phyloP scores from a whole-genome alignment of 192 early-diverging fungal species.

The Gigaspora rosea region DNA sequence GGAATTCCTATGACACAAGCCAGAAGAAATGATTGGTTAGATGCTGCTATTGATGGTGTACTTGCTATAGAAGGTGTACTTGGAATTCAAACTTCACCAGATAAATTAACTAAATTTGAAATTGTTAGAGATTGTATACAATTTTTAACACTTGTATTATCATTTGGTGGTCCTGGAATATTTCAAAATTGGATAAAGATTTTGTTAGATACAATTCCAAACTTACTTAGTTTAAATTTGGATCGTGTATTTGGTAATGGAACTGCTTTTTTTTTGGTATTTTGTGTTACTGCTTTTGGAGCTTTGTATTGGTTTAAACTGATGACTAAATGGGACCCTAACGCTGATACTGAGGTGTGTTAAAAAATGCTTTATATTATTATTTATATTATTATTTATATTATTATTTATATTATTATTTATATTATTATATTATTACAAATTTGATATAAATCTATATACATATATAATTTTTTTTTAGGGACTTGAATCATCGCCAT shows the following conservation, averaged over 20 bases:
- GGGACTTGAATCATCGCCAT: constrained; percentile 40
- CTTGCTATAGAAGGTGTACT: constrained; percentile 37
- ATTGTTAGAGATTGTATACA: constrained; percentile 47
- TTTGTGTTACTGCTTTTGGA: constrained; percentile 35
- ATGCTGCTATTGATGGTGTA: constrained; percentile 40
- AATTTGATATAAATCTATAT: not conserved
- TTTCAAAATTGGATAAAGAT: constrained; percentile 38
- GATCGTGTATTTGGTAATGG: constrained; percentile 41
- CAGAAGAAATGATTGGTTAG: constrained; percentile 36
- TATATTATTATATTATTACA: too few species aligned
- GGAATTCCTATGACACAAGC: constrained; percentile 4
- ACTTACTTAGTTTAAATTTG: constrained; percentile 42
- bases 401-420: too few species aligned
- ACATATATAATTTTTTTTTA: constrained; percentile 16
- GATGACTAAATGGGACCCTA: constrained; percentile 43
- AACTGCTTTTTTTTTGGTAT: constrained; percentile 41
- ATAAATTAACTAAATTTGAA: constrained; percentile 39
- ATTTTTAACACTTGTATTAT: constrained; percentile 38
- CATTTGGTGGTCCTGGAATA: constrained; percentile 32
- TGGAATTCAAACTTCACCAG: constrained; percentile 18
- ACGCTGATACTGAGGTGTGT: constrained; percentile 43
- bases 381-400: not conserved
- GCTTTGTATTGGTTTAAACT: constrained; percentile 43
- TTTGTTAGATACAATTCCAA: constrained; percentile 39
- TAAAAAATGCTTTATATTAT: too few species aligned